Evolutionary conservation across 352 stramenopile species (phyloP).

Genomic region (Phytophthora vignae): DNA sequence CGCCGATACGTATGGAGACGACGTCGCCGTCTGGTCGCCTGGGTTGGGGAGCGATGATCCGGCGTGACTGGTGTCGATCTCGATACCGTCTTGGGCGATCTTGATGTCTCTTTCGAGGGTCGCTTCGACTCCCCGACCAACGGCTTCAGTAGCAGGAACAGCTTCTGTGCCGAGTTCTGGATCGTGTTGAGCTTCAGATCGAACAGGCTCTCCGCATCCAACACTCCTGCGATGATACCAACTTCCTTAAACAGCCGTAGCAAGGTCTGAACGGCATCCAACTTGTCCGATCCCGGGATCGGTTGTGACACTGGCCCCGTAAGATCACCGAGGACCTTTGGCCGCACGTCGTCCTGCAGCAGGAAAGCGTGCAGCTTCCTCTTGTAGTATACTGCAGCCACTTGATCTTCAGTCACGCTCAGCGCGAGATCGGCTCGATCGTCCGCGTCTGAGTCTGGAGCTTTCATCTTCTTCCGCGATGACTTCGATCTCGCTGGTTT

Average conservation of each 20-base stretch:
- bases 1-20: background rate
- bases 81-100: background rate
- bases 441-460: background rate
- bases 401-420: background rate
- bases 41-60: no score
- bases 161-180: background rate
- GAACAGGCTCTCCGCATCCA: background rate
- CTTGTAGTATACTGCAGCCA: background rate
- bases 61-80: background rate
- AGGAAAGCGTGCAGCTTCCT: background rate
- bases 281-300: background rate
- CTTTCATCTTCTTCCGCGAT: background rate
- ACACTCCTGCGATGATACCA: background rate
- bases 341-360: background rate
- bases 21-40: background rate
- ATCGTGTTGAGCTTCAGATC: background rate
- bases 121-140: background rate
- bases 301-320: background rate
- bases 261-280: background rate
- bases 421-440: background rate
- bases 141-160: background rate
- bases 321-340: background rate
- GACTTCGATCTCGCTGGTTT: background rate
- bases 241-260: background rate
- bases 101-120: background rate